Evolutionary conservation across 768 basidiomycete species (phyloP).

Genomic region (Termitomyces sp.): DNA sequence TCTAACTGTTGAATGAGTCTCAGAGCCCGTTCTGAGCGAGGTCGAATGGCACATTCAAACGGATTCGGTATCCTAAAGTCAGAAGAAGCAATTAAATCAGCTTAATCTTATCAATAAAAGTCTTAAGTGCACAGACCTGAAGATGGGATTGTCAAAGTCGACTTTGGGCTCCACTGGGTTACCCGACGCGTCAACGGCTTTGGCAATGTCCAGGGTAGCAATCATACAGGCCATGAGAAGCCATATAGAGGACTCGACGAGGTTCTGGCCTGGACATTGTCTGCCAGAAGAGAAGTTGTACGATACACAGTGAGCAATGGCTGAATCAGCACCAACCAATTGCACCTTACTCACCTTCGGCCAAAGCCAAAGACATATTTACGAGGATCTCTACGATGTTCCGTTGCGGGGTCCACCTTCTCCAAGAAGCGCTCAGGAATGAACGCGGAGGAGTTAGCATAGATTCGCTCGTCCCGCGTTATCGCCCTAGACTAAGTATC

Average conservation of each 20-base stretch:
- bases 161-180: constrained; percentile 42
- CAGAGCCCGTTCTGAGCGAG: constrained; percentile 42
- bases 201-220: constrained; percentile 53
- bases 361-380: constrained; percentile 39
- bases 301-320: neutral
- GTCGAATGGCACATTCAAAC: constrained; percentile 47
- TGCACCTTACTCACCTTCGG: constrained; percentile 27
- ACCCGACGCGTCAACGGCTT: constrained; percentile 47
- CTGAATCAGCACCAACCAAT: neutral
- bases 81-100: neutral
- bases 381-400: constrained; percentile 25
- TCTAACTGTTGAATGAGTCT: constrained; percentile 34
- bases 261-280: constrained; percentile 59
- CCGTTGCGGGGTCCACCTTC: constrained; percentile 21
- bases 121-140: constrained; percentile 49
- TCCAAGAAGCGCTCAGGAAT: constrained; percentile 50
- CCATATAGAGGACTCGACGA: constrained; percentile 65
- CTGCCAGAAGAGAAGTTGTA: constrained; percentile 22
- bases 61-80: constrained; percentile 38
- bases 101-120: constrained; percentile 1
- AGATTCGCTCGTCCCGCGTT: constrained; percentile 47
- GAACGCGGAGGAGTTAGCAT: constrained; percentile 47
- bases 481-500: constrained; percentile 33
- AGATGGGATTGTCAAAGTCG: constrained; percentile 57
- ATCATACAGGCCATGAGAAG: constrained; percentile 51